These are phyloP conservation scores for Diaporthe capsici DNA, from an alignment of 2,329 filamentous ascomycete genomes.

Conservation along the genomic window DNA sequence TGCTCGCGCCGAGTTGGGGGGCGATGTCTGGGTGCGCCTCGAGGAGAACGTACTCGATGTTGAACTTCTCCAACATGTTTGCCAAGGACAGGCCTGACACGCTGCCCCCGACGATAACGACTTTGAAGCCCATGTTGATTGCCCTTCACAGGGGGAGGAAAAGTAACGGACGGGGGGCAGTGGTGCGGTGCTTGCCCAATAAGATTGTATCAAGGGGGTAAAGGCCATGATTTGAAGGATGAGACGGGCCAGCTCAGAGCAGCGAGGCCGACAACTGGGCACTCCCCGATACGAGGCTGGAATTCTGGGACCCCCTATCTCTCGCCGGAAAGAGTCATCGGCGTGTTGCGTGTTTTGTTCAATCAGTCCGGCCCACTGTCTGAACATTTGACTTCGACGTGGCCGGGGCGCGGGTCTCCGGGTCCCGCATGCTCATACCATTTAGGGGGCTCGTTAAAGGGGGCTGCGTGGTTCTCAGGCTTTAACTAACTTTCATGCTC, in stretches of 20 bases:
- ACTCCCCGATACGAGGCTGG: background rate
- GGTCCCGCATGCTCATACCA: background rate
- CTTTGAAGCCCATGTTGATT: background rate
- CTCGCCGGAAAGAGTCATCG: background rate
- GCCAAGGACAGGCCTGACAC: background rate
- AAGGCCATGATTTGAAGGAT: background rate
- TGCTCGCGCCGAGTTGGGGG: background rate
- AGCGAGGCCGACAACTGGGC: background rate
- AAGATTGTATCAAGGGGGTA: background rate
- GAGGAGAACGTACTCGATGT: background rate
- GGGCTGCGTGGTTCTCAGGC: too few relatives aligned
- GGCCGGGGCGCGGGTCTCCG: background rate
- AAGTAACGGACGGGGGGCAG: background rate
- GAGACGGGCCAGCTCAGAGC: background rate
- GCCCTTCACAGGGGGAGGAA: background rate
- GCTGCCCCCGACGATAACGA: background rate
- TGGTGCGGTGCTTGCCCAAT: background rate
- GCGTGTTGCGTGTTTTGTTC: background rate
- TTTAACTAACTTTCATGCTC: background rate
- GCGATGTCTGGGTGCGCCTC: background rate
- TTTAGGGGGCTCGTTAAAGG: background rate
- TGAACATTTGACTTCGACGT: background rate
- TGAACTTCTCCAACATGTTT: background rate
- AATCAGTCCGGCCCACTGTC: background rate
- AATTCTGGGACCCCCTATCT: background rate